These are phyloP conservation scores for Cubamyces sp. DNA, from an alignment of 768 basidiomycete species.

Conservation along the genomic window DNA sequence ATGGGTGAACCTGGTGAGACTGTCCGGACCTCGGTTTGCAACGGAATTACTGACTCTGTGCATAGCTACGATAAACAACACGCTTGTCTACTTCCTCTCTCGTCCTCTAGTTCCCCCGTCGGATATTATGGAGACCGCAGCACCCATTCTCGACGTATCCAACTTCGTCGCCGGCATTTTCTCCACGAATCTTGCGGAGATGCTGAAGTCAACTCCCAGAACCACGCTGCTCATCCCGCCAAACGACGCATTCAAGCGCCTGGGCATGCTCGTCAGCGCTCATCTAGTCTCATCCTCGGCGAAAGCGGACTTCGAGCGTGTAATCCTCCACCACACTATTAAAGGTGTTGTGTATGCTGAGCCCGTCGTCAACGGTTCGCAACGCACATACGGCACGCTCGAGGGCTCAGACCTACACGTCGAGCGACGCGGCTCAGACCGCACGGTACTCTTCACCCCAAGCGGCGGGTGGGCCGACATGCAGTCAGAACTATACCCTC, in stretches of 20 bases:
- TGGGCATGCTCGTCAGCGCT: constrained; percentile 82
- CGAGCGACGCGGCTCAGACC: constrained; percentile 54
- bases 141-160: constrained; percentile 84
- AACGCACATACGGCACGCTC: constrained; percentile 76
- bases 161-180: constrained; percentile 90
- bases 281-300: constrained; percentile 83
- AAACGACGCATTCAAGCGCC: constrained; percentile 85
- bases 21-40: not conserved
- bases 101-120: constrained; percentile 81
- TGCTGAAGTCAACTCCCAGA: constrained; percentile 62
- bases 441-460: constrained; percentile 51
- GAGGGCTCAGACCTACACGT: constrained; percentile 85
- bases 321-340: constrained; percentile 88
- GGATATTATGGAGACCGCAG: constrained; percentile 78
- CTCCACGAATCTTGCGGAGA: constrained; percentile 80
- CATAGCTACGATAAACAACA: constrained; percentile 73
- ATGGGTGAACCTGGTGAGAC: constrained; percentile 76
- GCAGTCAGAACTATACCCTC: constrained; percentile 59
- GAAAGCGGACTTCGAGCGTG: constrained; percentile 77
- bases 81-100: constrained; percentile 88
- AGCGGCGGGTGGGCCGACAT: constrained; percentile 83
- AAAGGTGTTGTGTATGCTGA: constrained; percentile 74
- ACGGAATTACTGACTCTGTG: constrained; percentile 2
- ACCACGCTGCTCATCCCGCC: constrained; percentile 86
- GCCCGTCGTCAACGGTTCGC: constrained; percentile 62